A percentile compares a stretch with the other conserved stretches of the same genome.
Conservation (phyloP, 306 rosid genomes). For the Gastrolobium bilobum region DNA sequence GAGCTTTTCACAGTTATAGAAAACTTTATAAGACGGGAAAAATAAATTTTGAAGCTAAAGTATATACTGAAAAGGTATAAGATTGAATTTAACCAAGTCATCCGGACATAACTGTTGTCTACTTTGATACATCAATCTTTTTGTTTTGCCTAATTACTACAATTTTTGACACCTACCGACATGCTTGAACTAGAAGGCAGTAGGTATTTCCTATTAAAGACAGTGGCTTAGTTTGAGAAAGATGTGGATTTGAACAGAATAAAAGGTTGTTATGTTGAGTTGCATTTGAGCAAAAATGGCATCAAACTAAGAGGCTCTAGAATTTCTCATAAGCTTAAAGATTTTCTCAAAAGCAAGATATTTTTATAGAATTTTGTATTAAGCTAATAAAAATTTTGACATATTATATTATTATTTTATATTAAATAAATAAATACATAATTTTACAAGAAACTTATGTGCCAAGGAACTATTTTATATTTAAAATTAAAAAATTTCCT, state of each 20-base stretch:
- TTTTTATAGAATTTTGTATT: too few species aligned
- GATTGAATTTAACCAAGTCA: neutral
- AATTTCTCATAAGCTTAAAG: too few species aligned
- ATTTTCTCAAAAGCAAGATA: too few species aligned
- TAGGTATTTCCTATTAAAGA: neutral
- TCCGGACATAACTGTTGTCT: neutral
- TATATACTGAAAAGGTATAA: neutral
- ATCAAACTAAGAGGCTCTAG: too few species aligned
- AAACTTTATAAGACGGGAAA: slow-evolving; percentile 10
- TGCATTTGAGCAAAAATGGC: too few species aligned
- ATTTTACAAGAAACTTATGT: too few species aligned
- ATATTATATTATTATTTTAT: too few species aligned
- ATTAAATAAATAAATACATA: too few species aligned
- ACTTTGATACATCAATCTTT: neutral
- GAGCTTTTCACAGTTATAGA: neutral
- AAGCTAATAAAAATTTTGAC: too few species aligned
- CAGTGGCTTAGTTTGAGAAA: too few species aligned
- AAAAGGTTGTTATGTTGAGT: neutral
- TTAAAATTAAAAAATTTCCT: neutral
- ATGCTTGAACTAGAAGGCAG: neutral
- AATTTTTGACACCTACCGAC: neutral
- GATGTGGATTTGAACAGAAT: neutral
- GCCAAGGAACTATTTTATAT: too few species aligned
- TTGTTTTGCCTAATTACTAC: neutral
- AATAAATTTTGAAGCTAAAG: neutral